Conservation (phyloP, 2,329 filamentous ascomycete genomes). For the Sarocladium oryzae region DNA sequence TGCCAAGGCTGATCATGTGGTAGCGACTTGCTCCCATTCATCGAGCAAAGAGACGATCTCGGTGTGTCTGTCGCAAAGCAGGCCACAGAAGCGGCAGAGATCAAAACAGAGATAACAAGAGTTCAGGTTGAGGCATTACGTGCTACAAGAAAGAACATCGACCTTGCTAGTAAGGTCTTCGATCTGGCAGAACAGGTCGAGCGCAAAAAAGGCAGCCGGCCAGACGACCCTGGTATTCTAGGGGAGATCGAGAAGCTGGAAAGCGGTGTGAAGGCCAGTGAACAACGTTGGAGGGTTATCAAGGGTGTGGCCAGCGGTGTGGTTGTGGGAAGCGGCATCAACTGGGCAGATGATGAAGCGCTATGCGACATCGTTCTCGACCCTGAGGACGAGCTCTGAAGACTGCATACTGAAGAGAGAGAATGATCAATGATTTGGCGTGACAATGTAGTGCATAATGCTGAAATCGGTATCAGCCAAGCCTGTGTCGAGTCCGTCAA, state of each 20-base stretch:
- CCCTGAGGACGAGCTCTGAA: constrained; percentile 37
- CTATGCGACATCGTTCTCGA: constrained; percentile 69
- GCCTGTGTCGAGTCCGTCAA: neutral
- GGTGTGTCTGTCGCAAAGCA: constrained; percentile 58
- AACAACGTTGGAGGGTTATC: constrained; percentile 64
- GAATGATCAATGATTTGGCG: neutral
- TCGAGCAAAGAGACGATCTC: constrained; percentile 62
- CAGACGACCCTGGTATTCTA: constrained; percentile 44
- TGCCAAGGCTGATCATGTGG: constrained; percentile 13
- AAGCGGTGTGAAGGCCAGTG: constrained; percentile 52
- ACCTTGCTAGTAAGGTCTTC: constrained; percentile 56
- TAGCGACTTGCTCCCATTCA: constrained; percentile 60
- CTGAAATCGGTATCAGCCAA: too few species aligned
- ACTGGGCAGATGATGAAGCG: constrained; percentile 67
- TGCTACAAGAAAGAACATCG: constrained; percentile 53
- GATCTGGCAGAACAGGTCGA: constrained; percentile 53
- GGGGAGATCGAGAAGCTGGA: constrained; percentile 54
- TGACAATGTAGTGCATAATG: too few species aligned
- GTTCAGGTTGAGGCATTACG: constrained; percentile 53
- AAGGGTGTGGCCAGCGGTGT: constrained; percentile 75
- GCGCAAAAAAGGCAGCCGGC: constrained; percentile 38
- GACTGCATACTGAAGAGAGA: neutral
- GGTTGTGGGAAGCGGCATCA: constrained; percentile 73
- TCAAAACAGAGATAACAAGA: constrained; percentile 46
- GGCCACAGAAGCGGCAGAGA: constrained; percentile 43